phyloP scores from a whole-genome alignment of 306 rosid species.

The Vachellia collinsii region DNA sequence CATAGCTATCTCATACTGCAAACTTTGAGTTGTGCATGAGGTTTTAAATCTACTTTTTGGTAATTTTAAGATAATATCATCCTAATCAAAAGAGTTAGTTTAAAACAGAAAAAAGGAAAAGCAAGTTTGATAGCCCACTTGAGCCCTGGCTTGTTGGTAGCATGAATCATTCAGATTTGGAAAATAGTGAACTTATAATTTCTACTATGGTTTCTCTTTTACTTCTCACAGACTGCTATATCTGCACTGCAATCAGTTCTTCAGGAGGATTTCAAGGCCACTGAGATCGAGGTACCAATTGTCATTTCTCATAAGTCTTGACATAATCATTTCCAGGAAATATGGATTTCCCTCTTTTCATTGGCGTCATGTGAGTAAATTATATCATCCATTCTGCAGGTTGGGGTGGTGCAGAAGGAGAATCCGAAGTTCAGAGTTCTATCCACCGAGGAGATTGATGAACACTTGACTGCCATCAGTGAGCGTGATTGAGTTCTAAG shows the following conservation, averaged over 20 bases:
- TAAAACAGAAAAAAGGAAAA: not conserved
- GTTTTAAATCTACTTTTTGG: not conserved
- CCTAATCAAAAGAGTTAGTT: not conserved
- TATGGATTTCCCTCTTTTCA: not conserved
- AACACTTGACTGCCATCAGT: slow-evolving; percentile 78
- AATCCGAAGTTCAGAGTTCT: slow-evolving; percentile 61
- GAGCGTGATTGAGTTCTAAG: slow-evolving; percentile 60
- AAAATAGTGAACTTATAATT: not conserved
- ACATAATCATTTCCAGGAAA: not conserved
- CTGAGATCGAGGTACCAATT: slow-evolving; percentile 84
- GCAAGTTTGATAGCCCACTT: not conserved
- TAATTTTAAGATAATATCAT: not conserved
- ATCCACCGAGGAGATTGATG: slow-evolving; percentile 70
- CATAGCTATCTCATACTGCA: not conserved
- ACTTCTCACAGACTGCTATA: slow-evolving; percentile 77
- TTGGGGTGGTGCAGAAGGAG: slow-evolving; percentile 66
- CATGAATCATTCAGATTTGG: not conserved
- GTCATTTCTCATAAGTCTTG: not conserved
- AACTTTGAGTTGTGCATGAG: not conserved
- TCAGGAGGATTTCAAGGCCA: slow-evolving; percentile 98
- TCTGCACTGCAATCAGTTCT: slow-evolving; percentile 98
- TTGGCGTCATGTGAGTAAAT: not conserved
- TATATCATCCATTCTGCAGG: slow-evolving; percentile 34
- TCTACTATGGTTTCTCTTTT: slow-evolving; percentile 13
- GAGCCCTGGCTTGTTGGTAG: not conserved